These are phyloP conservation scores for Colletotrichum godetiae DNA, from an alignment of 2,329 filamentous ascomycete genomes.

Conservation along the genomic window DNA sequence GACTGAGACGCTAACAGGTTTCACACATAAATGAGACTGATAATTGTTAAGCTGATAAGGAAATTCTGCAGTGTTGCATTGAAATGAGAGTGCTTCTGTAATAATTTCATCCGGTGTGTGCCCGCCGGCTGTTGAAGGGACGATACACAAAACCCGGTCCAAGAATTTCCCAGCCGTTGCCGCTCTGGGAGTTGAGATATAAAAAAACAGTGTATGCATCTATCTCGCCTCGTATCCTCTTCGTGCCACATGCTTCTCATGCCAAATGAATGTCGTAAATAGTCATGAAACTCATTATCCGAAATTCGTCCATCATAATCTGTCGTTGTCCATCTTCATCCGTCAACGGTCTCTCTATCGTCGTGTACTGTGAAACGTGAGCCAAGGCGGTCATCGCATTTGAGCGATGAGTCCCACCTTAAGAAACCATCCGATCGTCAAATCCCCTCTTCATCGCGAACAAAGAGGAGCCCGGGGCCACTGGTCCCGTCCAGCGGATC, in stretches of 20 bases:
- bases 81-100: constrained; percentile 10
- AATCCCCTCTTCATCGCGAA: neutral
- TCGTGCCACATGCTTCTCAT: neutral
- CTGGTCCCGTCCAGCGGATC: neutral
- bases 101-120: neutral
- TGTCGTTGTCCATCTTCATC: neutral
- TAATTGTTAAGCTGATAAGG: constrained; percentile 24
- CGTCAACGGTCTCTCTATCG: neutral
- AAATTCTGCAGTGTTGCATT: neutral
- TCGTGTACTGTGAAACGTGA: neutral
- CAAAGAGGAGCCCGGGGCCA: neutral
- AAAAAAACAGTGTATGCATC: neutral
- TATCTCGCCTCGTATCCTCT: neutral
- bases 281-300: neutral
- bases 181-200: neutral
- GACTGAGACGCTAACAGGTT: constrained; percentile 34
- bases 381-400: neutral
- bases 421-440: neutral
- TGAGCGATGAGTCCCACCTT: neutral
- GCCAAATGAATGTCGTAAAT: constrained; percentile 3
- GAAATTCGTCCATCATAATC: neutral
- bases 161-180: neutral
- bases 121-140: constrained; percentile 22
- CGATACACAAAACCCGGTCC: neutral
- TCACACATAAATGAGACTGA: neutral